Evolutionary conservation across 768 basidiomycete species (phyloP), one percentile per base, ranked within the genome.

Genomic region (Porphyrellus cyaneotinctus): DNA sequence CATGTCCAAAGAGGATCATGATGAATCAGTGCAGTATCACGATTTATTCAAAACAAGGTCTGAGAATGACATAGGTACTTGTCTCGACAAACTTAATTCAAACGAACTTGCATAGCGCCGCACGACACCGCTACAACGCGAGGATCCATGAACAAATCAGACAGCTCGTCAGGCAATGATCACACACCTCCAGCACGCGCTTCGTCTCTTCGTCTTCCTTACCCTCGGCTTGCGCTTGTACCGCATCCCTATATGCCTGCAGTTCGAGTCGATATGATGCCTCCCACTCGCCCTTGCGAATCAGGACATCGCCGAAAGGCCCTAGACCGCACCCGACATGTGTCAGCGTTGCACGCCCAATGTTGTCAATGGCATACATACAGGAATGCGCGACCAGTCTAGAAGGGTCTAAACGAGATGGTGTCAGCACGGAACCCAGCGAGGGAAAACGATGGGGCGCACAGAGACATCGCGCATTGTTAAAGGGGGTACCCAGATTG

Each of bases 391-490:
- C 8, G 9, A 0, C 6, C 5, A 2, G 0, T 10, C 26, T 12
- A 5, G 53, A 44, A 24, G 51, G 20, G 12, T 47, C 60, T 65
- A 14, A 14, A 11, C 20, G 18, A 18, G 13, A 45, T 4, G 6
- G 22, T 17, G 44, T 17, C 33, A 47, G 26, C 38, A n/a, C 36
- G 15, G 4, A 24, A 22, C 17, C 11, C 17, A 14, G 8, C n/a
- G n/a, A n/a, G n/a, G 35, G 1, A 0, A 0, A 20, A 14, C 24
- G 30, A 17, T 20, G 30, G 3, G 33, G 58, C 66, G 44, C 47
- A 69, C 67, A 22, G 18, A 69, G 58, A 47, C 63, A 63, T 4
- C 14, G 12, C 3, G 11, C 37, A 26, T 68, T 42, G 70, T 69
- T 1, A 65, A 47, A 13, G 45, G 52, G 13, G 67, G 69, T 1